A percentile compares a stretch with the other conserved stretches of the same genome.
Evolutionary conservation across 495 filamentous ascomycete genomes (phyloP).

Genomic region (Neurospora tetrasperma): DNA sequence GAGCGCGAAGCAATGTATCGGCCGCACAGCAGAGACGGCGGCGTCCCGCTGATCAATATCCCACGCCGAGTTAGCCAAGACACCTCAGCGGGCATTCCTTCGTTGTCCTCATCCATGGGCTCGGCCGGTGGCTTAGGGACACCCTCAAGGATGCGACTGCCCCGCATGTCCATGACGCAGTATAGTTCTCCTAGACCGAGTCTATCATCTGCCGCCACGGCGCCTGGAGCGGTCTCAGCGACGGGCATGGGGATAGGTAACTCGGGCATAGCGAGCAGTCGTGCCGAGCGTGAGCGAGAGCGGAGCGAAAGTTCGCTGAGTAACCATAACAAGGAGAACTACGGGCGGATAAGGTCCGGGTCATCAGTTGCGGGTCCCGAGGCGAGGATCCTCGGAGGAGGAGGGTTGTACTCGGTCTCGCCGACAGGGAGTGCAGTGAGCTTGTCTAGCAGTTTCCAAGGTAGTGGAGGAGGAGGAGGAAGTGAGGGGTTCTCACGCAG

Average conservation of each 20-base stretch:
- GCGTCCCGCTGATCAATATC: constrained; percentile 26
- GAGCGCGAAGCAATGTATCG: constrained; percentile 34
- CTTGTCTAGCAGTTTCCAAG: background rate
- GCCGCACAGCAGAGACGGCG: constrained; percentile 37
- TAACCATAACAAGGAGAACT: constrained; percentile 18
- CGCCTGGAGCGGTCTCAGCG: constrained; percentile 5
- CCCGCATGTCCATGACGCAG: constrained; percentile 25
- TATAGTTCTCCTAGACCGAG: constrained; percentile 21
- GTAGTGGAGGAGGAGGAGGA: background rate
- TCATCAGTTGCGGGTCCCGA: constrained; percentile 6
- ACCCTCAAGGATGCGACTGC: constrained; percentile 23
- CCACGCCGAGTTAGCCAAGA: constrained; percentile 34
- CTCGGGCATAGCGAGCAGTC: background rate
- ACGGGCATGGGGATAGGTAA: background rate
- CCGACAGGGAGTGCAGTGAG: constrained; percentile 9
- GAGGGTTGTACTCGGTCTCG: constrained; percentile 8
- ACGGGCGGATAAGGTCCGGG: constrained; percentile 11
- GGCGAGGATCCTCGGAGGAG: background rate
- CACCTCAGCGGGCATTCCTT: background rate
- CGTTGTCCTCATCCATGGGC: constrained; percentile 8
- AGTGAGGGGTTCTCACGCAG: background rate
- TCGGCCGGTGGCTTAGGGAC: constrained; percentile 3
- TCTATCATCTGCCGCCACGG: constrained; percentile 12
- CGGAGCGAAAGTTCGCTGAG: constrained; percentile 17
- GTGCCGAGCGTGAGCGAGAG: background rate